Percentiles rank a stretch among this genome's conserved stretches.
Evolutionary conservation across 2,329 filamentous ascomycete genomes (phyloP).

Genomic region (Colletotrichum sublineola): DNA sequence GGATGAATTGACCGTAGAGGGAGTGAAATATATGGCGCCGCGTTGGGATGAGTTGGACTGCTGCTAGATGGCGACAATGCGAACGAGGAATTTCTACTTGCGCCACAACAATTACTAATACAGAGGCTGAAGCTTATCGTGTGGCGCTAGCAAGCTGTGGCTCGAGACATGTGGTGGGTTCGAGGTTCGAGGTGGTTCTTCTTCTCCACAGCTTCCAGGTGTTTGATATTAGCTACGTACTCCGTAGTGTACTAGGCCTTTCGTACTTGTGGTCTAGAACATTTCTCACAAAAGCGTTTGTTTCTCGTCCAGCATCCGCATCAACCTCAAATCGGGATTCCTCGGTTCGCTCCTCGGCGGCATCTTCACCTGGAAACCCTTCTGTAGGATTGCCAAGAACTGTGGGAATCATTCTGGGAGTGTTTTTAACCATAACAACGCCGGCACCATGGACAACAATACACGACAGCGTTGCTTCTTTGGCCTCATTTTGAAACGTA

Average conservation of each 20-base stretch:
- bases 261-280: constrained; percentile 25
- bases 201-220: not conserved
- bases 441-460: not conserved
- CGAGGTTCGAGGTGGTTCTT: constrained; percentile 7
- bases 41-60: constrained; percentile 25
- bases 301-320: constrained; percentile 14
- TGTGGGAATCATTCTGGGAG: not conserved
- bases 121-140: constrained; percentile 25
- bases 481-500: constrained; percentile 26
- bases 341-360: not conserved
- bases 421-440: not conserved
- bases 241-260: constrained; percentile 18
- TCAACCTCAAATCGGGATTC: constrained; percentile 24
- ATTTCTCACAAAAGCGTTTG: not conserved
- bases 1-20: constrained; percentile 12
- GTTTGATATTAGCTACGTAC: constrained; percentile 14
- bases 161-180: constrained; percentile 9
- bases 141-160: not conserved
- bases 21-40: not conserved
- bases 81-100: constrained; percentile 40
- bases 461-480: constrained; percentile 2
- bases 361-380: not conserved
- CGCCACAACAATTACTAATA: constrained; percentile 37
- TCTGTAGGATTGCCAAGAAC: not conserved
- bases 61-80: constrained; percentile 29